Evolutionary conservation across 1,284 basidiomycete genomes (phyloP).

Genomic region (Trametes hirsuta): DNA sequence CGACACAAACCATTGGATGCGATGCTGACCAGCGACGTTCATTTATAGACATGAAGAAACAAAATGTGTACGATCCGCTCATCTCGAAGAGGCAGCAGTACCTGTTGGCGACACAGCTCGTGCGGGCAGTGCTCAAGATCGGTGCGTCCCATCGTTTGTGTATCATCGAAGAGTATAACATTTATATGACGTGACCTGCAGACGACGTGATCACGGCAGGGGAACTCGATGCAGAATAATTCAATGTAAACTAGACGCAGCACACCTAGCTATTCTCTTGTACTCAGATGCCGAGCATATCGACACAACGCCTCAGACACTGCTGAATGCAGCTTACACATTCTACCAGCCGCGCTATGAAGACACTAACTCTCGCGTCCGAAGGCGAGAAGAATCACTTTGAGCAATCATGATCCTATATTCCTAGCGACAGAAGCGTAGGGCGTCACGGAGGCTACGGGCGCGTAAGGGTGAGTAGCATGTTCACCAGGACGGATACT

Average conservation of each 20-base stretch:
- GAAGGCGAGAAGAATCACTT: too few relatives aligned
- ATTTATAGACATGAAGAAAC: conserved; percentile 90
- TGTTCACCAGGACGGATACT: too few relatives aligned
- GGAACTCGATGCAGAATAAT: conserved; percentile 57
- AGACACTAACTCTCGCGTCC: too few relatives aligned
- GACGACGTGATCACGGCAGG: conserved; percentile 71
- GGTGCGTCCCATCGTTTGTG: conserved; percentile 43
- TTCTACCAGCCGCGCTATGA: too few relatives aligned
- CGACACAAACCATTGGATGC: not conserved
- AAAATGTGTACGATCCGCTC: conserved; percentile 96
- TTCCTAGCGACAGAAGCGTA: too few relatives aligned
- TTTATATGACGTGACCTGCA: conserved; percentile 31
- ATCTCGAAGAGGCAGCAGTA: conserved; percentile 99
- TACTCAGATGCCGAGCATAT: not conserved
- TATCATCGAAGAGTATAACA: not conserved
- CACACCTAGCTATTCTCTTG: not conserved
- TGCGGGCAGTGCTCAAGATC: conserved; percentile 76
- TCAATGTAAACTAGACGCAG: conserved; percentile 17
- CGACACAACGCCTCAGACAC: too few relatives aligned
- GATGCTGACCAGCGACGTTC: not conserved
- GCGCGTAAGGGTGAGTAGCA: too few relatives aligned
- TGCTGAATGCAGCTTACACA: too few relatives aligned
- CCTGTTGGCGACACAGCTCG: conserved; percentile 92
- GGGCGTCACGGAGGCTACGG: too few relatives aligned
- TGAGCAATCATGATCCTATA: too few relatives aligned